Evolutionary conservation across 2,329 filamentous ascomycete genomes (phyloP).

Genomic region (Akanthomyces dipterigenus): DNA sequence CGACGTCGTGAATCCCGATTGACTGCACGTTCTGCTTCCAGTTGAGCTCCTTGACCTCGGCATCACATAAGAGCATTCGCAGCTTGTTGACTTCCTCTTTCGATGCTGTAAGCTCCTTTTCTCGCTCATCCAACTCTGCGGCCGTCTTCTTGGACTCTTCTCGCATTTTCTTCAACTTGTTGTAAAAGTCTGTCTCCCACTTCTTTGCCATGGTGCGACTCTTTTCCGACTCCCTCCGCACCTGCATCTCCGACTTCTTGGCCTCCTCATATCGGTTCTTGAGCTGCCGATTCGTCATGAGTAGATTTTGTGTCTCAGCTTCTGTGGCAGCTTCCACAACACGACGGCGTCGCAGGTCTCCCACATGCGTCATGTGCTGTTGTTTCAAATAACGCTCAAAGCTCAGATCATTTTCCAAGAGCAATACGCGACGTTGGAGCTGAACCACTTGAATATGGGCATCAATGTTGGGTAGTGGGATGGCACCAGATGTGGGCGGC

Average conservation of each 20-base stretch:
- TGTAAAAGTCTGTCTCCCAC: conserved; percentile 65
- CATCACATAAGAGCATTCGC: conserved; percentile 57
- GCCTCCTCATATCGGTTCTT: conserved; percentile 68
- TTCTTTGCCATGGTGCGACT: conserved; percentile 69
- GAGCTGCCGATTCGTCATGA: conserved; percentile 68
- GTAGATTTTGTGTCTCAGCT: conserved; percentile 74
- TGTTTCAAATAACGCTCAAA: conserved; percentile 81
- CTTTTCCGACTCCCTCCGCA: conserved; percentile 65
- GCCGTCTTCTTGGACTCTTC: conserved; percentile 65
- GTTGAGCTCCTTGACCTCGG: conserved; percentile 61
- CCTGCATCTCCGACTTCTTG: conserved; percentile 61
- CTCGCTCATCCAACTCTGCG: conserved; percentile 48
- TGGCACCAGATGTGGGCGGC: conserved; percentile 17
- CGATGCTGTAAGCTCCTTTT: conserved; percentile 50
- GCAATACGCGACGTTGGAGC: conserved; percentile 66
- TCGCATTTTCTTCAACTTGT: conserved; percentile 57
- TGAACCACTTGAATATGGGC: conserved; percentile 39
- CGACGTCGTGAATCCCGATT: conserved; percentile 53
- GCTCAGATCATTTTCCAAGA: conserved; percentile 72
- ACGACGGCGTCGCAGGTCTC: conserved; percentile 66
- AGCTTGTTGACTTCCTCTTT: conserved; percentile 58
- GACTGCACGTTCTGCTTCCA: conserved; percentile 58
- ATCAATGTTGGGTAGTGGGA: conserved; percentile 24
- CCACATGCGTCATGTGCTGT: conserved; percentile 76
- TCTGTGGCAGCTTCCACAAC: conserved; percentile 72